Base-by-base conservation (phyloP, 1,139 yeast genomes). In the Lodderomyces oxycetoniae region DNA sequence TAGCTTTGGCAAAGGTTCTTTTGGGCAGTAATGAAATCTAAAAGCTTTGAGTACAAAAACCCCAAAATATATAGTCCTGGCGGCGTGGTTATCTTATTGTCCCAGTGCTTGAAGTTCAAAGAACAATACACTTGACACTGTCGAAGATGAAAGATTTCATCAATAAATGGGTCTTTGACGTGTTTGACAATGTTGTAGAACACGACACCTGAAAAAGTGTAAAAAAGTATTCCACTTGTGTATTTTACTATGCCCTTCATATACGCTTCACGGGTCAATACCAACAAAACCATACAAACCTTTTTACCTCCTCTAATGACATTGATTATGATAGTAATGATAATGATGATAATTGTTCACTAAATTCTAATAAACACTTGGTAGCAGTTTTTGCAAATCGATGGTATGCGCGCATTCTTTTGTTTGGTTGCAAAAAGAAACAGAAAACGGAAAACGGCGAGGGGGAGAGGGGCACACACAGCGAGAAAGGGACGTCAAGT, bases 21-120 rank as follows among this genome's bases (percentile, higher is more conserved):
- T 3, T 10, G 8, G 8, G 41, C 38, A 17, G 53, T 33, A 17
- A 53, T 17, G 28, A 46, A 25, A 36, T 50, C 46, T 26, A 64
- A 28, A 2, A 59, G 17, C 39, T 67, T 57, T 31, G 71, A 55
- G 49, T 67, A 77, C 4, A 59, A 34, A 42, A 69, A 71, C 1
- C 89, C 94, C 8, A 88, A 49, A 7, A 71, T 43, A 50, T 91
- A 91, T 24, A 91, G 61, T 0, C 98, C 99, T 1, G 98, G 98
- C 2, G 98, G 98, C 0, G 98, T 91, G 3, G 98, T 91, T 53
- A 93, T 87, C 53, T 89, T 91, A 23, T 78, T 69, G 54, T 91
- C 91, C 96, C 97, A 91, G 1, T 63, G 50, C 10, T 44, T 40
- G 59, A 79, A 87, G 31, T 75, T 62, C 9, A 81, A 81, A 1